Base-by-base conservation (phyloP, 192 early-diverging fungal genomes). In the Dissophora globulifera region DNA sequence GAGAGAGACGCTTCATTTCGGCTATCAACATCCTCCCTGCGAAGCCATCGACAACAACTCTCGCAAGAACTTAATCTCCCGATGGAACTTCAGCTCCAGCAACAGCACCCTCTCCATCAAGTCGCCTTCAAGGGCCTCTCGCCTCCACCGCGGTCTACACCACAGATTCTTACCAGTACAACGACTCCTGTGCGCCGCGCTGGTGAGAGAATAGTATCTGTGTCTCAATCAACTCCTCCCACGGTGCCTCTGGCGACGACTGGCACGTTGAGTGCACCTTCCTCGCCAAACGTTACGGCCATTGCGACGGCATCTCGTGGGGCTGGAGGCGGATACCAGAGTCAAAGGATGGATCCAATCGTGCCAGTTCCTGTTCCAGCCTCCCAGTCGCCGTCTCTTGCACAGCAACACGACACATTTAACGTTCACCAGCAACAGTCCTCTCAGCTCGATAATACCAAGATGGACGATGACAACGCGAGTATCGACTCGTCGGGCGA, bases 71-170 rank as follows among this genome's bases (percentile, higher is more conserved):
- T n/a, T 10, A n/a, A 45, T n/a, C 6, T 45, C 4, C 43, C 43
- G 4, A 17, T n/a, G 16, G 57, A 59, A 20, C 12, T 32, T 12
- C 62, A 75, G 25, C 62, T 75, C 32, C 71, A 66, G 25, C 71
- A 75, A 35, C 72, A 76, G 29, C 64, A 76, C 46, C 63, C 63
- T 15, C 29, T 67, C 16, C 72, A 66, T 27, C 58, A 55, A 23
- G 64, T 67, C 16, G 62, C 72, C 2, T 76, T 56, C 58, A 76
- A 66, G 27, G 72, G 72, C 17, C 58, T 76, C 16, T 76, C 72
- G 0, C 72, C 72, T n/a, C 72, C 72, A 43, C 72, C 72, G 12
- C 38, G 72, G 0, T 46, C 57, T 16, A 29, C 43, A 13, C 62
- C 70, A 8, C 13, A 42, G 5, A 50, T 27, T 35, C 45, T 53